A percentile compares a stretch with the other conserved stretches of the same genome.
Evolutionary conservation across 139 green algal species (phyloP).

Genomic region (Pleodorina starrii): DNA sequence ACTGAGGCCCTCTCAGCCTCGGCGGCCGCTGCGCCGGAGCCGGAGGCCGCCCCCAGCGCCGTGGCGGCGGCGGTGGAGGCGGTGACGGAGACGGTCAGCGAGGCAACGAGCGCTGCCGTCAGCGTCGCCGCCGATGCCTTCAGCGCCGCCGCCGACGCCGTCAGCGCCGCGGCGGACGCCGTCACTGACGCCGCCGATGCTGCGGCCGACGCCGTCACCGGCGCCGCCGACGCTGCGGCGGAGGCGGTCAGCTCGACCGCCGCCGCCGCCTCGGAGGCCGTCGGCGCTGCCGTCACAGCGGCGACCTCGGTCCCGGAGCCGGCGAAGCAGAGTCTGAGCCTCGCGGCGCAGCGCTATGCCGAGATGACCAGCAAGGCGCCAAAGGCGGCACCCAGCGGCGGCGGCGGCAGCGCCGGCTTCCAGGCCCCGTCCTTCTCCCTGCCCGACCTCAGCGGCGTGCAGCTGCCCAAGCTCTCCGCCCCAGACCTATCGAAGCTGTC

Average conservation of each 20-base stretch:
- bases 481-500: conserved; percentile 24
- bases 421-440: conserved; percentile 28
- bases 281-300: not conserved
- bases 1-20: not conserved
- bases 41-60: not conserved
- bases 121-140: not conserved
- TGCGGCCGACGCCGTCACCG: not conserved
- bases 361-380: conserved; percentile 41
- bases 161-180: not conserved
- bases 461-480: conserved; percentile 23
- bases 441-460: conserved; percentile 24
- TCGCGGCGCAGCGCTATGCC: conserved; percentile 40
- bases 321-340: not conserved
- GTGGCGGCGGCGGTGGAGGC: not conserved
- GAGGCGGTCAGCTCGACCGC: not conserved
- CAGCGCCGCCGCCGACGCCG: not conserved
- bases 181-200: not conserved
- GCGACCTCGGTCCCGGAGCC: too few species aligned
- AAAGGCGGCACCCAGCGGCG: not conserved
- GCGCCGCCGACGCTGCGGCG: too few species aligned
- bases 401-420: not conserved
- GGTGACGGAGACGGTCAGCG: not conserved
- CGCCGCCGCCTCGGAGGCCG: not conserved
- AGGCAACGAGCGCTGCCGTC: not conserved
- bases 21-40: too few species aligned